Base-by-base conservation (phyloP, 2,329 filamentous ascomycete species). In the Lizonia empirigonia region DNA sequence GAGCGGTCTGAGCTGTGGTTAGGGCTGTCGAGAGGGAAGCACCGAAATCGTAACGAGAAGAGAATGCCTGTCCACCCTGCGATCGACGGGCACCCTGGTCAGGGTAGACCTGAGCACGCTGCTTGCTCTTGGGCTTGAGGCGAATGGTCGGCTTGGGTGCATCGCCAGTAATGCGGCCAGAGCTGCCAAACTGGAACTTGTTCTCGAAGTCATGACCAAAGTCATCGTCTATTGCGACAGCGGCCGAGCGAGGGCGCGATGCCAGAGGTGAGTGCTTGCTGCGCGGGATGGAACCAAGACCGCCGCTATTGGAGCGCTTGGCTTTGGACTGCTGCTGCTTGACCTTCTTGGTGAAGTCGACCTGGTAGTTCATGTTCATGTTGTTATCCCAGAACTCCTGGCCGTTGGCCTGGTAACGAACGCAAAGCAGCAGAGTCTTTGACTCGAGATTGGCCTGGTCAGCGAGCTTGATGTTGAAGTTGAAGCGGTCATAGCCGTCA, bases 371-470 rank as follows among this genome's bases (percentile, higher is more conserved):
- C 74, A 85, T 83, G 23, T 80, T 78, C 62, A 80, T 79, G 72
- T 99, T 99, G 81, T 93, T 99, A 76, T 99, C 94, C 94, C 94
- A 99, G 73, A 85, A 90, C 65, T 97, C 93, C 56, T 88, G 82
- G 15, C 91, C 90, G 56, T 87, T 86, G 51, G 96, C 91, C 30
- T 78, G 85, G 75, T 97, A 99, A 42, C 91, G 88, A 41, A 97
- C 82, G 74, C 94, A 97, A 68, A 97, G 86, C 74, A 92, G 91
- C 68, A 99, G 80, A 0, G 91, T 96, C 81, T 97, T 97, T 59
- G 85, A 85, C 73, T 97, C 92, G 36, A 99, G 81, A 71, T 97
- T 93, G 35, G 90, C 89, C 64, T 91, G 86, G 68, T 99, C 94
- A 16, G 91, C 87, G 50, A 99, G 76, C 78, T 92, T 93, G 78